Base-by-base conservation (phyloP, 331 rosid species). In the Ulmus americana region DNA sequence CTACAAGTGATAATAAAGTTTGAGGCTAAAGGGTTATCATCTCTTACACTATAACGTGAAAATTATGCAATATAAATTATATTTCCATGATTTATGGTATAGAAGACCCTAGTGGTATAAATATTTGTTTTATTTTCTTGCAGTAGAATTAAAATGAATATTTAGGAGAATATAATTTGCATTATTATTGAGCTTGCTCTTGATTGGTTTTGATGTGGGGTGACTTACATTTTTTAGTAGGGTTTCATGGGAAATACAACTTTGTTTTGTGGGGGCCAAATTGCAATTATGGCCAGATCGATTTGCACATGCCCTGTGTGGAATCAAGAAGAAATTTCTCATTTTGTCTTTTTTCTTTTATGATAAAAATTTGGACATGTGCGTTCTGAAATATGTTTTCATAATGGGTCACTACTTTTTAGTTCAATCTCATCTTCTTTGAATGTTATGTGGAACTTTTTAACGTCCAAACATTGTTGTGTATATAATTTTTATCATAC, bases 271-370 rank as follows among this genome's bases (percentile, higher is more conserved):
- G 52, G 65, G 28, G 65, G 65, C 15, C 18, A 10, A 18, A 61
- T 43, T 46, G 16, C 41, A 40, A 59, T 59, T 59, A 40, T n/a
- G 48, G 15, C 7, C 22, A 18, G 49, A 16, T 40, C 5, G 65
- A 42, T 42, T 15, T 9, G 43, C 65, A 44, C 52, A 8, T 44
- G 65, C 22, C 7, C 5, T 50, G 65, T 44, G 10, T 61, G 65
- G 65, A 7, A 28, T 28, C 35, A 28, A 28, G 35, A 28, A 28
- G 35, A 2, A 28, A 28, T 28, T 28, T 28, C 35, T 28, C 35
- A 28, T 28, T 28, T 28, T 3, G 3, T 28, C 35, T 28, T 28
- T 28, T 28, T 28, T 28, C 35, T 28, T 28, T 28, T 28, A 28
- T 28, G 35, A 28, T 28, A 28, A 28, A 28, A 28, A 28, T 28